Evolutionary conservation across 164 flowering plant species (phyloP).

Genomic region (Chloranthus sessilifolius): DNA sequence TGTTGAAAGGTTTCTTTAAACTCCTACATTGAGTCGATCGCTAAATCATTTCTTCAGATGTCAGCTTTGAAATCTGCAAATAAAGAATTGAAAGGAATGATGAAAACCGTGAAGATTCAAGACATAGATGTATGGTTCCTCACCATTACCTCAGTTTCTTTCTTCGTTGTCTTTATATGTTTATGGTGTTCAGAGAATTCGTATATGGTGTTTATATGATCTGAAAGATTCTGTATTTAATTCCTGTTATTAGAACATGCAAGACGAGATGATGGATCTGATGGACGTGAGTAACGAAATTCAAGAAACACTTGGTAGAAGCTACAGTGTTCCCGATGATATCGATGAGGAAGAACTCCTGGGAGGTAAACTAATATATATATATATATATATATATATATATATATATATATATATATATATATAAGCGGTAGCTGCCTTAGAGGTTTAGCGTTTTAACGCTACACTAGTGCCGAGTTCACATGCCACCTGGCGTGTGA

Average conservation of each 20-base stretch:
- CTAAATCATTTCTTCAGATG: constrained; percentile 47
- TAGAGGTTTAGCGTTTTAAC: too few species aligned
- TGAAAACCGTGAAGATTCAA: constrained; percentile 81
- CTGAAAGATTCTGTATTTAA: too few species aligned
- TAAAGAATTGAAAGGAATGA: constrained; percentile 86
- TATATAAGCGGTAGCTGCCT: too few species aligned
- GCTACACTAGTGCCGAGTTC: too few species aligned
- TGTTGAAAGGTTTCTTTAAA: background rate
- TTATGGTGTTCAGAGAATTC: too few species aligned
- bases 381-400: too few species aligned
- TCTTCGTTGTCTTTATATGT: too few species aligned
- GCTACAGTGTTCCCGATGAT: constrained; percentile 95
- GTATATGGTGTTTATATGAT: too few species aligned
- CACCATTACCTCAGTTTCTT: constrained; percentile 2
- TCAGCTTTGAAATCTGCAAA: constrained; percentile 77
- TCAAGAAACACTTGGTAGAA: constrained; percentile 95
- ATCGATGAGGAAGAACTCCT: constrained; percentile 94
- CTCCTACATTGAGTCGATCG: constrained; percentile 1
- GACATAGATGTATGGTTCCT: constrained; percentile 71
- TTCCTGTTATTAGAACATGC: constrained; percentile 92
- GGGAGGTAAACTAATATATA: constrained; percentile 66
- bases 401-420: too few species aligned
- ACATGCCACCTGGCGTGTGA: too few species aligned
- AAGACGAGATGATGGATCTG: constrained; percentile 99
- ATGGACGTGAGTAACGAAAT: constrained; percentile 93